A percentile compares a stretch with the other conserved stretches of the same genome.
These are phyloP conservation scores for Ceriops decandra DNA, from an alignment of 345 rosid genomes.

Conservation along the genomic window DNA sequence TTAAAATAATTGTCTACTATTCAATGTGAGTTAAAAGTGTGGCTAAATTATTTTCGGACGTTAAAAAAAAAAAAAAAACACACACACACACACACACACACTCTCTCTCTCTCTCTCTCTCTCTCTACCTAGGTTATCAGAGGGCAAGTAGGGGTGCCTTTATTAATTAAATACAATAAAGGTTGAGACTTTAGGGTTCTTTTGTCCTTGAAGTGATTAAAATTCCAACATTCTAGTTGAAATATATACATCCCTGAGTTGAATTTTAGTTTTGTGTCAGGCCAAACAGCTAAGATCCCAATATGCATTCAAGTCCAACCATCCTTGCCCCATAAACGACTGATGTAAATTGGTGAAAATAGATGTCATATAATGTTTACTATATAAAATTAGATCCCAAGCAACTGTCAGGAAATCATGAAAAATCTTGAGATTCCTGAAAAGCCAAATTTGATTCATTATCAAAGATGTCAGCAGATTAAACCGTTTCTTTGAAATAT, in stretches of 20 bases:
- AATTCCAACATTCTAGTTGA: neutral
- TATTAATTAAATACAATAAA: neutral
- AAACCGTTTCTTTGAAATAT: neutral
- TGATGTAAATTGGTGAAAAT: neutral
- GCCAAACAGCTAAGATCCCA: constrained; percentile 17
- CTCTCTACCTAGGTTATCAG: too few relatives aligned
- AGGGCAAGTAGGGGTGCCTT: too few relatives aligned
- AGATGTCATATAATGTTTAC: too few relatives aligned
- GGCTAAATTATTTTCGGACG: neutral
- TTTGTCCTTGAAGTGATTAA: neutral
- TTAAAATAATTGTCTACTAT: too few relatives aligned
- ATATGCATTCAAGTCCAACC: neutral
- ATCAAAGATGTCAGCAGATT: constrained; percentile 28
- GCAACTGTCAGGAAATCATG: constrained; percentile 36
- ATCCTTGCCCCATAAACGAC: neutral
- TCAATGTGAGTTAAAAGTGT: neutral
- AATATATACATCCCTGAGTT: neutral
- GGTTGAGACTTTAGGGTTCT: neutral
- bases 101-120: too few relatives aligned
- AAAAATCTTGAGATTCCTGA: neutral
- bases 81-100: too few relatives aligned
- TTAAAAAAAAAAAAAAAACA: too few relatives aligned
- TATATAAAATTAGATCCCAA: constrained; percentile 17
- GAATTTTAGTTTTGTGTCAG: constrained; percentile 23
- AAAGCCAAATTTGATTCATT: constrained; percentile 14